A percentile compares a stretch with the other conserved stretches of the same genome.
These are phyloP conservation scores for Cladosporium sp. DNA, from an alignment of 2,329 filamentous ascomycete species.

Conservation along the genomic window DNA sequence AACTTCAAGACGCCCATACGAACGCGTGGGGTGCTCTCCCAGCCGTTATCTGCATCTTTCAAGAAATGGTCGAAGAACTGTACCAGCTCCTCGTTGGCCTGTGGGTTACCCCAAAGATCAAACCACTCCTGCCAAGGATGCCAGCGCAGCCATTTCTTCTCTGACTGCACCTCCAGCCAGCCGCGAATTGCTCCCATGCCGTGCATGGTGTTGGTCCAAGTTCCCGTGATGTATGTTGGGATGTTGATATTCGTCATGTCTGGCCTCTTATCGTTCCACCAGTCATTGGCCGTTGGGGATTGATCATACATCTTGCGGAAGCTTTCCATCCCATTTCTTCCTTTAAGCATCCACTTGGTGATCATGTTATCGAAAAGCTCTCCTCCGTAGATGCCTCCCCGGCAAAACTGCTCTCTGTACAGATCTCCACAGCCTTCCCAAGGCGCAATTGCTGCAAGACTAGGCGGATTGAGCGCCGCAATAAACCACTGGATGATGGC, in stretches of 20 bases:
- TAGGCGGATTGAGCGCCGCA: slow-evolving; percentile 39
- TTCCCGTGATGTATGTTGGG: slow-evolving; percentile 15
- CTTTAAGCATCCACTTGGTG: slow-evolving; percentile 15
- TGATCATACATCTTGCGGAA: slow-evolving; percentile 14
- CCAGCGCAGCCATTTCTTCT: slow-evolving; percentile 41
- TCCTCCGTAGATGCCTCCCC: slow-evolving; percentile 1
- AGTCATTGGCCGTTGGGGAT: slow-evolving; percentile 11
- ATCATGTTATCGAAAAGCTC: slow-evolving; percentile 16
- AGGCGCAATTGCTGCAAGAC: slow-evolving; percentile 41
- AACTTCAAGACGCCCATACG: slow-evolving; percentile 38
- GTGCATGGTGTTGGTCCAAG: slow-evolving; percentile 14
- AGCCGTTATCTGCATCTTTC: slow-evolving; percentile 39
- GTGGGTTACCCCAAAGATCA: slow-evolving; percentile 34
- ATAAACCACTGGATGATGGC: slow-evolving; percentile 29
- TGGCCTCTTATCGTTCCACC: slow-evolving; percentile 16
- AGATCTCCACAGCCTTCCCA: slow-evolving; percentile 47
- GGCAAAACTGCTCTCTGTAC: slow-evolving; percentile 26
- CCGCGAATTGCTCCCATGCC: slow-evolving; percentile 22
- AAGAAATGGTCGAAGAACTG: slow-evolving; percentile 35
- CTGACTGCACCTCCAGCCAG: slow-evolving; percentile 33
- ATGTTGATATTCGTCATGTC: slow-evolving; percentile 16
- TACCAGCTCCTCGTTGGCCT: slow-evolving; percentile 35
- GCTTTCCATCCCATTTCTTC: slow-evolving; percentile 13
- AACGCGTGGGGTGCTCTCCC: slow-evolving; percentile 42
- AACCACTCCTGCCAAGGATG: slow-evolving; percentile 41